Percentiles rank a stretch among this genome's conserved stretches.
Conservation (phyloP, 1,139 yeast species). For the Diutina rugosa region DNA sequence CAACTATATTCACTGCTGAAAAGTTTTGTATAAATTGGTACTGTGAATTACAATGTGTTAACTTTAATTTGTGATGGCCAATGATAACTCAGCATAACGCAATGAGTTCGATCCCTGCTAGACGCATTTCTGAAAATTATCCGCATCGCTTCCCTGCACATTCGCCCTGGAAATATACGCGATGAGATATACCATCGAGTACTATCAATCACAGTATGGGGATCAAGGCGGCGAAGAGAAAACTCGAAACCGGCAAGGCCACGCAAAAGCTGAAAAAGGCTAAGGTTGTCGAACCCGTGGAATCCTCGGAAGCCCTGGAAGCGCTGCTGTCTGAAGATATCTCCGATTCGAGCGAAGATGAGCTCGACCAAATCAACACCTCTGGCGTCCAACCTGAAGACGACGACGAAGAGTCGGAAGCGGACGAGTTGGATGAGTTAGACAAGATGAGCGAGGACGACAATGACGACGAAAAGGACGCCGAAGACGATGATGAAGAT, state of each 20-base stretch:
- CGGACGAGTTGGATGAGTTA: slow-evolving; percentile 8
- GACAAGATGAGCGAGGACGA: slow-evolving; percentile 6
- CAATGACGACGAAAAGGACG: background rate
- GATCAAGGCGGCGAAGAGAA: background rate
- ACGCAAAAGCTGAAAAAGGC: background rate
- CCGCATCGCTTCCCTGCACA: background rate
- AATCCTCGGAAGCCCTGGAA: background rate
- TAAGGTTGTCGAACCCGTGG: background rate
- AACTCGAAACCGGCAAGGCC: background rate
- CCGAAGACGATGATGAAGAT: slow-evolving; percentile 6
- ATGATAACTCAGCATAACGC: background rate
- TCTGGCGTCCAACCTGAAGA: slow-evolving; percentile 10
- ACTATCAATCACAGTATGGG: background rate
- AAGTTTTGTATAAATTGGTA: too few species aligned
- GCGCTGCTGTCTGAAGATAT: background rate
- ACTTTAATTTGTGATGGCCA: background rate
- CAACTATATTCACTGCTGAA: too few species aligned
- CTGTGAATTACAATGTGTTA: background rate
- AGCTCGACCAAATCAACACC: slow-evolving; percentile 10
- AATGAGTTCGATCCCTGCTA: background rate
- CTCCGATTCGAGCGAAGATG: slow-evolving; percentile 6
- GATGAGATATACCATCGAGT: background rate
- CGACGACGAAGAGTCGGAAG: slow-evolving; percentile 9
- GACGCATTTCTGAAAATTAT: background rate
- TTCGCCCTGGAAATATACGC: background rate